Evolutionary conservation across 306 rosid genomes (phyloP).

Genomic region (Rosa chinensis): DNA sequence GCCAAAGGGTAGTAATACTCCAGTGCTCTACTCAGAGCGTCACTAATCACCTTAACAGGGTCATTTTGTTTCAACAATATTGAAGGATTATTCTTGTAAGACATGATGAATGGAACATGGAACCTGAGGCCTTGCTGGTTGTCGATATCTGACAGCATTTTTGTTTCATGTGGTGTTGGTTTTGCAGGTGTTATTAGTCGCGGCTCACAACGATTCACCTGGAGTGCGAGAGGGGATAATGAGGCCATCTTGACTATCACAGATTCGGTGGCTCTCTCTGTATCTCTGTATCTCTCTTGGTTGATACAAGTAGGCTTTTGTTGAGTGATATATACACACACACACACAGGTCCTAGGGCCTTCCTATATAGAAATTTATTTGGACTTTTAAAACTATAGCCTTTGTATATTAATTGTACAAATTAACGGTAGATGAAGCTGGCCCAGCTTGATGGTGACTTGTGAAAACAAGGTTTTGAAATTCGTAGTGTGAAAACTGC

Average conservation of each 20-base stretch:
- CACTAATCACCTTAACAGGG: constrained; percentile 16
- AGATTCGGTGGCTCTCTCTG: too few relatives aligned
- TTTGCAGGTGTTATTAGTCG: not conserved
- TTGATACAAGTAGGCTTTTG: too few relatives aligned
- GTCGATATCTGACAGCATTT: constrained; percentile 15
- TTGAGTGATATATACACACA: too few relatives aligned
- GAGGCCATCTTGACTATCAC: not conserved
- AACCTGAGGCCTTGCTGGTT: not conserved
- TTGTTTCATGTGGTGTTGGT: constrained; percentile 2
- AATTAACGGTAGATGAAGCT: too few relatives aligned
- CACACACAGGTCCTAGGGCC: too few relatives aligned
- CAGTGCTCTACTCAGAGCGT: constrained; percentile 18
- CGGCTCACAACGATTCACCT: not conserved
- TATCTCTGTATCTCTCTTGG: too few relatives aligned
- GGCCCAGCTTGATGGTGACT: too few relatives aligned
- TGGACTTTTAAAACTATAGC: too few relatives aligned
- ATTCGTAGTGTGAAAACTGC: too few relatives aligned
- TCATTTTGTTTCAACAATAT: not conserved
- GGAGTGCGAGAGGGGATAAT: not conserved
- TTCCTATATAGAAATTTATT: too few relatives aligned
- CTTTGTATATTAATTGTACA: too few relatives aligned
- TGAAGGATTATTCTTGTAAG: not conserved
- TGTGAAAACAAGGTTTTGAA: too few relatives aligned
- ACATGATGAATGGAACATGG: not conserved
- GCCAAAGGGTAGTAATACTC: constrained; percentile 36